Evolutionary conservation across 495 filamentous ascomycete genomes (phyloP), one percentile per base, ranked within the genome.

Genomic region (Aspergillus nidulans): DNA sequence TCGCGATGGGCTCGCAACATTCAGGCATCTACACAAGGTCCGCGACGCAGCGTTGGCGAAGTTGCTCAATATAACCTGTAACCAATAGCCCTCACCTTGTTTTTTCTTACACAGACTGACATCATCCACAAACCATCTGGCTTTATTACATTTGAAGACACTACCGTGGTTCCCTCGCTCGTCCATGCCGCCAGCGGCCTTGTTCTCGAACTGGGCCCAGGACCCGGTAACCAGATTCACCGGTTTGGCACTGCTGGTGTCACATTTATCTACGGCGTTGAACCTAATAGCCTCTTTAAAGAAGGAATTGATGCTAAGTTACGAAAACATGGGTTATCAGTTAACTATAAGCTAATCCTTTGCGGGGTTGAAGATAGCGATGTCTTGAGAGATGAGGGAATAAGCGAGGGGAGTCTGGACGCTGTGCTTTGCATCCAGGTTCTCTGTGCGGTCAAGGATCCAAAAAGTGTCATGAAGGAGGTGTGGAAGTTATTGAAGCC

Each of bases 151-250:
- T 75, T 59, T 44, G 74, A 77, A 65, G 42, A 69, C 50, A 74
- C 71, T 13, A 77, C 71, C 21, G 25, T 56, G 38, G 62, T 80
- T 25, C 77, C 77, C 21, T 61, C 63, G 1, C 70, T 81, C 41
- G 64, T 80, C 1, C 25, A 44, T 16, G 28, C 61, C 43, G 73
- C 74, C 18, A 18, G 38, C 5, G 76, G 79, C 50, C 57, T 62
- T 8, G 57, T 81, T 28, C 66, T 82, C 39, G 79, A 82, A 54
- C 65, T 80, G 6, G 79, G 78, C 28, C 72, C 77, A 2, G 78
- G 76, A 6, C 57, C 66, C 39, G 79, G 78, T 0, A 74, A 73
- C 34, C 79, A 79, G 23, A 60, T 81, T 1, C 64, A 67, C 4
- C 75, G 71, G 25, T 76, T 63, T 26, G 66, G 75, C 58, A 18